Base-by-base conservation (phyloP, 75 land plant species). In the Selaginella tamariscina region DNA sequence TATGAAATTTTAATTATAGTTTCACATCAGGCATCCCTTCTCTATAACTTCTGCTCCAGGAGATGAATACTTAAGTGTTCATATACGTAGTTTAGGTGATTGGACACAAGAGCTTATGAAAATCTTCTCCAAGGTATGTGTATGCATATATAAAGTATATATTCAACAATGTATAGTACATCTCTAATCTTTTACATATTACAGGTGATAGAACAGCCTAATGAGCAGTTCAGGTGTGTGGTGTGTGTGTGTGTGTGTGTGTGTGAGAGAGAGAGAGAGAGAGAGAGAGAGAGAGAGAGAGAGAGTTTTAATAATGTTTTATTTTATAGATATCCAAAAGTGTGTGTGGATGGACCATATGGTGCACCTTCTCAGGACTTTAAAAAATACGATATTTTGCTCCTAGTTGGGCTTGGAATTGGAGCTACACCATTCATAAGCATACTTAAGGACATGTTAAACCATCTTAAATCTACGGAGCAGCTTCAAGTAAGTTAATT, bases 31-130 rank as follows among this genome's bases (percentile, higher is more conserved):
- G 65, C 72, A 70, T 70, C 72, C 72, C 1, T 70, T 70, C 44
- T 54, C 72, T 49, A 71, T 71, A 0, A 71, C 72, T 31, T 71
- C 66, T 2, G 72, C 66, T 32, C 72, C 72, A 20, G 66, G 72
- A 63, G 72, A 71, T 62, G 72, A 71, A 13, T 71, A 60, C 24
- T 31, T 71, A 63, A 71, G 72, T 62, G 72, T 62, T 33, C 72
- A 71, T 33, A 57, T 71, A 26, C 72, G 66, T 15, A 33, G 29
- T 23, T 33, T 15, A 0, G 66, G 66, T 0, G 72, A 71, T 33
- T 71, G 66, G 72, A 62, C 67, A 32, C 66, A 26, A 18, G 66
- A 71, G 33, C 33, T 71, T 27, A 71, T 62, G 28, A 60, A 64
- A 22, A 44, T 63, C 18, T 71, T 71, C 29, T 71, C 72, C 5